Evolutionary conservation across 805 yeast species (phyloP), one percentile per base, ranked within the genome.

Genomic region (Yarrowia osloensis): DNA sequence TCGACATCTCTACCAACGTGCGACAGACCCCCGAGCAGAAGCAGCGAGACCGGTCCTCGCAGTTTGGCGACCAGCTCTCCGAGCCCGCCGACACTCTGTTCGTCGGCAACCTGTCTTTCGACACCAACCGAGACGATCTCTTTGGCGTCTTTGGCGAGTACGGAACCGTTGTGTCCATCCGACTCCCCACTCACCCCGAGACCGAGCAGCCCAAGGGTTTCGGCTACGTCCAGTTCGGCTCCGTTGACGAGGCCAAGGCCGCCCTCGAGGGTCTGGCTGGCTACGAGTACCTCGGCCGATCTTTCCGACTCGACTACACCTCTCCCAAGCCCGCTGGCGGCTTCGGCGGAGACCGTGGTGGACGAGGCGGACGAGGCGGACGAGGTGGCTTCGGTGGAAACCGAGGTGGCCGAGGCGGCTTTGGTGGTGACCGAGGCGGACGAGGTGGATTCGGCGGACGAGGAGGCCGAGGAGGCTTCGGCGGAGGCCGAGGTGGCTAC

Each of bases 191-290:
- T 50, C 96, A 95, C 82, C 98, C 97, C 76, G 98, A 94, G 80
- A 93, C 98, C 71, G 96, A 92, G 79, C 97, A 94, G 82, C 96
- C 97, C 80, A 95, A 95, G 86, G 99, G 99, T 73, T 95, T 95
- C 82, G 99, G 98, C 72, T 95, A 95, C 81, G 97, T 94, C 68
- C 98, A 95, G 82, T 94, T 85, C 77, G 82, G 89, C 54, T 84
- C 88, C 68, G 82, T 90, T 71, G 98, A 93, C 52, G 97, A 91
- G 78, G 98, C 99, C 73, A 85, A 88, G 80, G 85, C 87, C 70
- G 98, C 98, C 67, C 81, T 90, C 70, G 91, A 88, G 71, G 93
- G 89, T 68, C 80, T 92, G 80, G 90, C 91, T 78, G 98, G 98
- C 77, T 89, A 88, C 79, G 85, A 87, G 82, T 84, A 95, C 74